Conservation (phyloP, 2,329 filamentous ascomycete genomes). For the Phoma sp. region DNA sequence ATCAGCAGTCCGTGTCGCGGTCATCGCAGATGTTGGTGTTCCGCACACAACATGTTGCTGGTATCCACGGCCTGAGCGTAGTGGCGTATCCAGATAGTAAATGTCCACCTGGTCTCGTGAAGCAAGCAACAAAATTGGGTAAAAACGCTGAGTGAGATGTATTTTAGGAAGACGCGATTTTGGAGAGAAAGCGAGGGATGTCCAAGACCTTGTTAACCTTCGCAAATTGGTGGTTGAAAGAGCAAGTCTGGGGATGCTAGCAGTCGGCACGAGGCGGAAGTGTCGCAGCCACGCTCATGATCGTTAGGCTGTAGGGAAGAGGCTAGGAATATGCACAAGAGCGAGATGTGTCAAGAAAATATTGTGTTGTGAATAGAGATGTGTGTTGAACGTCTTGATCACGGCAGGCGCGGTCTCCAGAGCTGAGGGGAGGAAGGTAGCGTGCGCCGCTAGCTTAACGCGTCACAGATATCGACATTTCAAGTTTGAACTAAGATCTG, state of each 20-base stretch:
- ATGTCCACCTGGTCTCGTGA: neutral
- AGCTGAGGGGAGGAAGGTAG: neutral
- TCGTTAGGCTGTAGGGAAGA: no score
- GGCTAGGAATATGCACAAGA: no score
- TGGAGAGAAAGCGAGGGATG: neutral
- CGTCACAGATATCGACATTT: neutral
- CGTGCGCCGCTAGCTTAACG: neutral
- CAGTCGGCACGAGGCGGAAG: slow-evolving; percentile 21
- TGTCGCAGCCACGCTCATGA: no score
- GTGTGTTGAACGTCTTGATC: no score
- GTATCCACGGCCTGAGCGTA: neutral
- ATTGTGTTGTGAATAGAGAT: no score
- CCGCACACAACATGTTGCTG: neutral
- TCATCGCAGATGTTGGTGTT: neutral
- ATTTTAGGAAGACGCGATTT: no score
- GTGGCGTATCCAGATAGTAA: neutral
- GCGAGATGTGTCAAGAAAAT: no score
- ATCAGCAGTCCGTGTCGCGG: neutral
- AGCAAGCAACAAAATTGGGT: neutral
- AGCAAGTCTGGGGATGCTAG: slow-evolving; percentile 21
- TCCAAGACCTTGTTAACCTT: neutral
- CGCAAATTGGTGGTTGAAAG: neutral
- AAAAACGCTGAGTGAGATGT: neutral
- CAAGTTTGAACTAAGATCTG: no score
- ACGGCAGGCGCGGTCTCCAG: no score